Conservation (phyloP, 2,329 filamentous ascomycete genomes). For the Beauveria asiatica region DNA sequence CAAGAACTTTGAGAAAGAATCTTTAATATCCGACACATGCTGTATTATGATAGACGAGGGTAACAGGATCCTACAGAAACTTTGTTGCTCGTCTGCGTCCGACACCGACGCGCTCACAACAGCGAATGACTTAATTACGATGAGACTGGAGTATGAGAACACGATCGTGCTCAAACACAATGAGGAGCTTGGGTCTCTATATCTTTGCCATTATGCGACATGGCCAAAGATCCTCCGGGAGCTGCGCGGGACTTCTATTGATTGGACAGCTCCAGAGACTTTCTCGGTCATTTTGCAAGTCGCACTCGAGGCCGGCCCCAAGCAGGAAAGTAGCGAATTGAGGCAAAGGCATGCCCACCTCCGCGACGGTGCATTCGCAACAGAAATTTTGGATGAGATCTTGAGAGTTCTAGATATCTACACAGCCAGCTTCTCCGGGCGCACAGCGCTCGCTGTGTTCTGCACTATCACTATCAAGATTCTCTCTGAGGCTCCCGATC, state of each 20-base stretch:
- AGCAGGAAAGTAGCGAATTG: too few relatives aligned
- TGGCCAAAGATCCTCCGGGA: not conserved
- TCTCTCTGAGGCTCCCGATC: not conserved
- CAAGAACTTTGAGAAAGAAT: fast-evolving
- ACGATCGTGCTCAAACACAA: conserved; percentile 16
- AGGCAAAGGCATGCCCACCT: not conserved
- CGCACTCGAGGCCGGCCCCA: not conserved
- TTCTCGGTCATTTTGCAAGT: not conserved
- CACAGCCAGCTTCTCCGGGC: not conserved
- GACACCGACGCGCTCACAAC: not conserved
- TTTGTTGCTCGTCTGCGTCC: fast-evolving
- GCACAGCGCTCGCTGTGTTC: not conserved
- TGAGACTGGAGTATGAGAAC: not conserved
- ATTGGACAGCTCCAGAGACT: not conserved
- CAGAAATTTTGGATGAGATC: not conserved
- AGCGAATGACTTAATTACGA: not conserved
- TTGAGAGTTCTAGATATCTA: not conserved
- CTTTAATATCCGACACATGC: not conserved
- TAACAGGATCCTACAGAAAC: not conserved
- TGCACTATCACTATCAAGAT: not conserved
- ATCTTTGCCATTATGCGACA: fast-evolving
- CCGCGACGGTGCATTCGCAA: fast-evolving
- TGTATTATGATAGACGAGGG: not conserved
- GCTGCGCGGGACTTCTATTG: not conserved
- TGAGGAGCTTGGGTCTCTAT: not conserved